Conservation (phyloP, 73 alveolate genomes). For the Symbiodinium pilosum region DNA sequence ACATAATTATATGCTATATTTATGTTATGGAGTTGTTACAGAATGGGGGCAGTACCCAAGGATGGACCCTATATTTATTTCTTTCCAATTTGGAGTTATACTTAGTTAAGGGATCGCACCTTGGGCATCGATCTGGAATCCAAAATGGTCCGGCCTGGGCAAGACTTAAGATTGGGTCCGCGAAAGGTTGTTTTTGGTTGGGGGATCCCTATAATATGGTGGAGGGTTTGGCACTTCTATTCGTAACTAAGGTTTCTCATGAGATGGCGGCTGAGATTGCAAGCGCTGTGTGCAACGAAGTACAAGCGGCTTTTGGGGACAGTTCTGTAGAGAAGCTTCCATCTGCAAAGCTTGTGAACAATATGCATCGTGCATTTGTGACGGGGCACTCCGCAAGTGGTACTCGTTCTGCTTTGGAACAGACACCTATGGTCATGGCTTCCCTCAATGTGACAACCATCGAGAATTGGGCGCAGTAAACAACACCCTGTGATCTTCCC, state of each 20-base stretch:
- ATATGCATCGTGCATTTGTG: neutral
- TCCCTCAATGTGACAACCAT: neutral
- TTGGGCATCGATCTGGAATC: neutral
- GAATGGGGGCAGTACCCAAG: neutral
- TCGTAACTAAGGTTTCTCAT: neutral
- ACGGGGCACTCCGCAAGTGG: neutral
- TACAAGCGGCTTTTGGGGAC: neutral
- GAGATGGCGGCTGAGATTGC: neutral
- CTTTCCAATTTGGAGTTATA: neutral
- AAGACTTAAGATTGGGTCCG: neutral
- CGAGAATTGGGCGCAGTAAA: neutral
- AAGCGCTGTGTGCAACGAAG: neutral
- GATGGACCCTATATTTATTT: neutral
- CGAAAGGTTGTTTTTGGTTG: no score
- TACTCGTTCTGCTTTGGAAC: neutral
- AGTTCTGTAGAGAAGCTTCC: neutral
- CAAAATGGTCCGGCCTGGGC: neutral
- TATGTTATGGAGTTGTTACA: neutral
- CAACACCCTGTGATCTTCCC: neutral
- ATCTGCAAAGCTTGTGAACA: neutral
- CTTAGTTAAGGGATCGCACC: no score
- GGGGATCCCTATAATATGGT: neutral
- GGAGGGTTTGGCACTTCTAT: neutral
- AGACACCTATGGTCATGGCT: neutral
- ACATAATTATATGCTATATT: no score